Evolutionary conservation across 2,329 filamentous ascomycete species (phyloP), one percentile per base, ranked within the genome.

Genomic region (Fusarium nurragi): DNA sequence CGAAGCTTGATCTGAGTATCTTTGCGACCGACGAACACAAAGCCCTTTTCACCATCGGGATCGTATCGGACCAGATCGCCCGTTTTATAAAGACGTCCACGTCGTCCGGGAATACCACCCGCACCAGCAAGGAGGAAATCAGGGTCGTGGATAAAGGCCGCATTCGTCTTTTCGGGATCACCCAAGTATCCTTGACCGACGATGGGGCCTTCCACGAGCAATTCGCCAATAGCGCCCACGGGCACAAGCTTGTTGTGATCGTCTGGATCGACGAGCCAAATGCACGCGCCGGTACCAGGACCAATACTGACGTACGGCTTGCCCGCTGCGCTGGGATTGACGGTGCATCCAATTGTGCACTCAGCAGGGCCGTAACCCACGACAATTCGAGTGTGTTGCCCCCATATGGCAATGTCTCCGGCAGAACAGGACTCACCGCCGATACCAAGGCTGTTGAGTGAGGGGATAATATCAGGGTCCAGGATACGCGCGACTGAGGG

Each of bases 1-100:
- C 83, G 80, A 25, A 91, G 77, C 75, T 92, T 91, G 52, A 90
- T 84, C 73, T 89, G 88, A n/a, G 84, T 84, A 68, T 91, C 89
- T 65, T 87, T 88, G 45, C 89, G 81, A 16, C 88, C 87, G 36
- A 88, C 78, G 59, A 86, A 88, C 10, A 82, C 74, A 36, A 89
- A 81, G 8, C 79, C 80, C 1, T 84, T 83, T 32, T 86, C 81
- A 2, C 83, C 82, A 46, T 88, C 82, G 0, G 76, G 72, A 39
- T 84, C 79, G 52, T 87, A 86, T 23, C 78, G 79, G 1, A 84
- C 86, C 1, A 88, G 75, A 62, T 89, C 86, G 1, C 86, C 87
- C 0, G 86, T 88, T 67, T 84, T 85, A 70, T 88, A 89, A 3
- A 88, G 66, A 6, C 82, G 77, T 2, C 80, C 81, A 10, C 57